These are phyloP conservation scores for Hypoxylon rickii DNA, from an alignment of 495 filamentous ascomycete species.

Conservation along the genomic window DNA sequence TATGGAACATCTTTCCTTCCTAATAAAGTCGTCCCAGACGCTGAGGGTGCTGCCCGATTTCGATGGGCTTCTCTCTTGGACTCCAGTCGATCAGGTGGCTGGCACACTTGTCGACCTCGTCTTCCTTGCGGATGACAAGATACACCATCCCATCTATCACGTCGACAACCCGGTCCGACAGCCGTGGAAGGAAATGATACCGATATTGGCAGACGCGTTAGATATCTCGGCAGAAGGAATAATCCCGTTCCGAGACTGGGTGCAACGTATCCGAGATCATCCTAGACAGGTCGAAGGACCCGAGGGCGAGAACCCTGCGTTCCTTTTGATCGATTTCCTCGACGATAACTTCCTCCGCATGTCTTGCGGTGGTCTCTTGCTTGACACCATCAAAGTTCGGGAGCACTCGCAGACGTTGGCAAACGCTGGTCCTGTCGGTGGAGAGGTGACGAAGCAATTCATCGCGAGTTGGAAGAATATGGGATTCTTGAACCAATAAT, in stretches of 20 bases:
- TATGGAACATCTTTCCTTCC: constrained; percentile 49
- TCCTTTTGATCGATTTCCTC: constrained; percentile 52
- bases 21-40: constrained; percentile 56
- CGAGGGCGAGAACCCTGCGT: constrained; percentile 53
- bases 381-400: background rate
- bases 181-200: constrained; percentile 51
- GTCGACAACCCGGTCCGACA: constrained; percentile 59
- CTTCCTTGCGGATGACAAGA: background rate
- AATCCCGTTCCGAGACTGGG: constrained; percentile 54
- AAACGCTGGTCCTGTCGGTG: background rate
- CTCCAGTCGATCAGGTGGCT: constrained; percentile 46
- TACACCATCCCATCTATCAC: constrained; percentile 53
- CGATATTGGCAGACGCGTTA: constrained; percentile 47
- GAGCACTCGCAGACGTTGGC: background rate
- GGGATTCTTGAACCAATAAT: background rate
- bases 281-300: constrained; percentile 19
- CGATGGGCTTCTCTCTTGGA: constrained; percentile 49
- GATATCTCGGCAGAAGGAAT: constrained; percentile 40
- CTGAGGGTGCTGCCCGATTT: constrained; percentile 50
- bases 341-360: constrained; percentile 55
- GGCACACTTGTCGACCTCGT: background rate
- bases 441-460: background rate
- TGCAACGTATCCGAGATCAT: constrained; percentile 44
- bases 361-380: constrained; percentile 51
- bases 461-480: background rate